These are phyloP conservation scores for Ramaria rubella DNA, from an alignment of 768 basidiomycete species.

Conservation along the genomic window DNA sequence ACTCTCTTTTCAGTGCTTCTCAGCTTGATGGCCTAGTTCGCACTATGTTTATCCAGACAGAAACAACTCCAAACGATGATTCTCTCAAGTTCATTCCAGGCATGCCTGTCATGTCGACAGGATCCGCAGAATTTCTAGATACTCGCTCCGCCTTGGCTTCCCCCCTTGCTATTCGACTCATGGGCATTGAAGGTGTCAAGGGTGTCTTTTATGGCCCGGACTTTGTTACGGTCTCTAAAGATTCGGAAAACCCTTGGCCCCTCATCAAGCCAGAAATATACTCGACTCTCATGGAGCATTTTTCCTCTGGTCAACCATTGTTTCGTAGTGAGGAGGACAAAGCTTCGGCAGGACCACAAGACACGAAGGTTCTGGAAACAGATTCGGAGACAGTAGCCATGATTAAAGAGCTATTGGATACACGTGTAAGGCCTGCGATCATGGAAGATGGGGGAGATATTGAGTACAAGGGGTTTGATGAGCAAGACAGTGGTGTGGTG, in stretches of 20 bases:
- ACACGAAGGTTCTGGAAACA: conserved; percentile 87
- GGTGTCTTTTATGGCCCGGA: conserved; percentile 95
- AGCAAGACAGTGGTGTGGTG: conserved; percentile 63
- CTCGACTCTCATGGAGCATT: conserved; percentile 93
- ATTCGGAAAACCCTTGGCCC: conserved; percentile 77
- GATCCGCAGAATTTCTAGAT: conserved; percentile 92
- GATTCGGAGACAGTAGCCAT: conserved; percentile 97
- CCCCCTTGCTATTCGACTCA: conserved; percentile 88
- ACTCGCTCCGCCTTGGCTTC: conserved; percentile 80
- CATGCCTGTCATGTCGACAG: conserved; percentile 75
- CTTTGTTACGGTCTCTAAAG: conserved; percentile 95
- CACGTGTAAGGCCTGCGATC: conserved; percentile 90
- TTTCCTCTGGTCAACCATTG: conserved; percentile 82
- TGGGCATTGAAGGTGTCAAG: conserved; percentile 89
- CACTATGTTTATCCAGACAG: conserved; percentile 98
- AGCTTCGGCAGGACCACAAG: conserved; percentile 82
- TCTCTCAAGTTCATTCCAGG: conserved; percentile 98
- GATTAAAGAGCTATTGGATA: conserved; percentile 97
- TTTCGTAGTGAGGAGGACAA: conserved; percentile 79
- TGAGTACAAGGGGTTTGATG: conserved; percentile 87
- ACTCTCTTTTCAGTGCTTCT: not conserved
- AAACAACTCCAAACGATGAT: conserved; percentile 94
- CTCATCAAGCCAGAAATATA: conserved; percentile 96
- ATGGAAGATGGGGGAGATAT: conserved; percentile 99
- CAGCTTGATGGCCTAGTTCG: conserved; percentile 43